Evolutionary conservation across 139 green algal genomes (phyloP).

Genomic region (Haematococcus sp.): DNA sequence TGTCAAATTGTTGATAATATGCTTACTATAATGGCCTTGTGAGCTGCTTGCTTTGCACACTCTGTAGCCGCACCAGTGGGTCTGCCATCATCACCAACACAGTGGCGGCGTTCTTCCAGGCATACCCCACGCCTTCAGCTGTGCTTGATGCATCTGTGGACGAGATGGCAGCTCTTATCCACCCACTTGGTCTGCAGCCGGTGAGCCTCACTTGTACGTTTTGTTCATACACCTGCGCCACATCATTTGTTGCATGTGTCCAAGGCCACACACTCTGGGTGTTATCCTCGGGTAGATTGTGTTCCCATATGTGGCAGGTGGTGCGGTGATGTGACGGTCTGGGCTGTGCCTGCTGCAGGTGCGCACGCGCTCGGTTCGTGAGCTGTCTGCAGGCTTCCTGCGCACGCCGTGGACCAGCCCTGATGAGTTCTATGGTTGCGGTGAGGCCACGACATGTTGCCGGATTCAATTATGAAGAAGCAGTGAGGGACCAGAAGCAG

Average conservation of each 20-base stretch:
- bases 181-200: conserved; percentile 48
- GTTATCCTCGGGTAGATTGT: too few relatives aligned
- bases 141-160: conserved; percentile 26
- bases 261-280: conserved; percentile 3
- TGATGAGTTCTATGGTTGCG: conserved; percentile 38
- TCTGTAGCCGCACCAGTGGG: conserved; percentile 45
- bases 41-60: too few relatives aligned
- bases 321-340: not conserved
- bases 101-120: conserved; percentile 35
- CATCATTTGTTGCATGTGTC: not conserved
- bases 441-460: too few relatives aligned
- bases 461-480: too few relatives aligned
- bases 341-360: not conserved
- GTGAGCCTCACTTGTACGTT: not conserved
- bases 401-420: conserved; percentile 35
- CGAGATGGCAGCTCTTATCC: not conserved
- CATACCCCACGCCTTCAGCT: conserved; percentile 32
- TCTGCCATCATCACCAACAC: conserved; percentile 18
- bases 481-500: too few relatives aligned
- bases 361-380: not conserved
- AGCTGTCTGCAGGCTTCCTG: conserved; percentile 32
- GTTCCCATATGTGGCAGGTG: not conserved
- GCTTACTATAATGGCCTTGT: not conserved
- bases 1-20: too few relatives aligned
- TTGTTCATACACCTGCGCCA: not conserved